Evolutionary conservation across 148 eudicot species (phyloP), one percentile per base, ranked within the genome.

Genomic region (Drosera capensis): DNA sequence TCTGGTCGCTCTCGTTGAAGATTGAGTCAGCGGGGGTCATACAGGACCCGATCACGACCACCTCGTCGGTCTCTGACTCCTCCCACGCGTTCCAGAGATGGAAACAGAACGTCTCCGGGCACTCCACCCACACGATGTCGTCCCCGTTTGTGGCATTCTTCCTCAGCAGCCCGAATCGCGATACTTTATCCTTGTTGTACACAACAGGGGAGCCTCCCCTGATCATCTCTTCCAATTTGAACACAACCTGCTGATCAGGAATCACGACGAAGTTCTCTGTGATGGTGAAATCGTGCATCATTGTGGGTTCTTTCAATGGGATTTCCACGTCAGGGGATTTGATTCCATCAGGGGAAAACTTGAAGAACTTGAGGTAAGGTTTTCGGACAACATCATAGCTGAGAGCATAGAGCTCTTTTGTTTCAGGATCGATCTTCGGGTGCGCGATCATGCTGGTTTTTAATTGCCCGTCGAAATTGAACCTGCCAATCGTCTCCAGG

Each of bases 41-140:
- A 64, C 84, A 81, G 3, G 92, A 81, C 8, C 92, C 92, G 31
- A 81, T 77, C 1, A 81, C 85, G 0, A 81, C 81, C 7, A 81
- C 45, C 25, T 73, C 85, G 12, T 68, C 68, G 2, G 22, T 46
- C n/a, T 59, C 74, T 0, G 36, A 43, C 9, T 81, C 92, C 48
- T 81, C 92, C 92, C 92, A 77, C 0, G 92, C 81, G 25, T 81
- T 81, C 92, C 92, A 81, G 0, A 81, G 40, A 26, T 81, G 92
- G 51, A 81, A 81, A 36, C 92, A 81, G 39, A 81, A 81, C 0
- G 73, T 66, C 7, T 77, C 71, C 1, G 71, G 69, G 2, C 54
- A 66, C 0, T 71, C 77, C 0, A 81, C 59, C 92, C 92, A 81
- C 1, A 43, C 34, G 7, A 77, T 58, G 1, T 64, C 74, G 0